Evolutionary conservation across 306 rosid species (phyloP).

Genomic region (Vigna trinervia): DNA sequence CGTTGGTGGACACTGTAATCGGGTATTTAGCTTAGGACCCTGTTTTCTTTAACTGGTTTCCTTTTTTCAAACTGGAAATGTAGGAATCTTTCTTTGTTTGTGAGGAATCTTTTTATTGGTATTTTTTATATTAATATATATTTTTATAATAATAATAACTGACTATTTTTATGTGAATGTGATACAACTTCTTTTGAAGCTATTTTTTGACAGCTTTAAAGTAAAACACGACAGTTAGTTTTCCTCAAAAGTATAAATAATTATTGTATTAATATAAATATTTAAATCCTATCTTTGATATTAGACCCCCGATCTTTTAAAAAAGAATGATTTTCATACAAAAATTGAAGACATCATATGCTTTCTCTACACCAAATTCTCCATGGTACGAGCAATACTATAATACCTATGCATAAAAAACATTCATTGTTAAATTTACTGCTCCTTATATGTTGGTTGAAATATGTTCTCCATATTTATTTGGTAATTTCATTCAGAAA

Average conservation of each 20-base stretch:
- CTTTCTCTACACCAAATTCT: too few relatives aligned
- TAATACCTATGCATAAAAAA: too few relatives aligned
- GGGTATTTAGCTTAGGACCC: constrained; percentile 59
- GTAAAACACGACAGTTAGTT: neutral
- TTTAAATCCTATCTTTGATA: neutral
- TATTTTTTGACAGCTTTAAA: neutral
- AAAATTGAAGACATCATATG: too few relatives aligned
- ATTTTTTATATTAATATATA: constrained; percentile 10
- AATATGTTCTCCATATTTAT: too few relatives aligned
- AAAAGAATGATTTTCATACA: too few relatives aligned
- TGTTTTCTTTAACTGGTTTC: constrained; percentile 39
- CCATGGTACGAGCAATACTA: too few relatives aligned
- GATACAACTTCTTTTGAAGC: neutral
- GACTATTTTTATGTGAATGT: neutral
- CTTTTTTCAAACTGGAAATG: constrained; percentile 20
- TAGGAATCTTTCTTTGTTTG: constrained; percentile 1
- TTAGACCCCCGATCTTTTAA: neutral
- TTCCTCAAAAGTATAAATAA: neutral
- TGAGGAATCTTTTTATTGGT: constrained; percentile 10
- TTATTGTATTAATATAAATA: neutral
- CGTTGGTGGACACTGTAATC: constrained; percentile 78
- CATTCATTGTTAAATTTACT: too few relatives aligned
- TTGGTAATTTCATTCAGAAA: neutral
- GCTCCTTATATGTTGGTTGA: too few relatives aligned
- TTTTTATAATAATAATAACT: neutral